Percentiles rank a stretch among this genome's conserved stretches.
phyloP scores from a whole-genome alignment of 192 early-diverging fungal species.

The Pilaira anomala region DNA sequence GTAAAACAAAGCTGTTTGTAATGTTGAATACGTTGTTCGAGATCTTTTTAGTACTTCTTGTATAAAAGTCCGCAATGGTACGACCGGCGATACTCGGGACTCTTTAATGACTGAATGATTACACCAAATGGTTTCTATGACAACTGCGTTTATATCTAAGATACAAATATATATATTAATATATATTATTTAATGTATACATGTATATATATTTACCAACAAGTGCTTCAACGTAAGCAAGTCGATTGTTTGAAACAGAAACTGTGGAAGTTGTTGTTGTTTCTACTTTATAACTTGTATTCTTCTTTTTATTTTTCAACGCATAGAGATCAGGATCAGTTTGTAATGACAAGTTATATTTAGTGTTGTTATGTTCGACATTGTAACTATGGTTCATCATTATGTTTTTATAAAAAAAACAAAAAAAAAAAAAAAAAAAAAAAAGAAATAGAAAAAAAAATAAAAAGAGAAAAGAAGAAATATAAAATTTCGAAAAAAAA shows the following conservation, averaged over 20 bases:
- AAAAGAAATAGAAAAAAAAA: constrained; percentile 4
- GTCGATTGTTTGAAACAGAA: not conserved
- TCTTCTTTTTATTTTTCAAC: not conserved
- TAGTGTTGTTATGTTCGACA: too few species aligned
- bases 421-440: constrained; percentile 7
- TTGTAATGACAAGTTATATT: not conserved
- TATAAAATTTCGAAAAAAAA: too few species aligned
- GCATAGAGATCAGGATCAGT: constrained; percentile 12
- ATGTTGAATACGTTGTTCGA: constrained; percentile 71
- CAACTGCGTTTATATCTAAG: constrained; percentile 53
- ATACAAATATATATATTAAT: not conserved
- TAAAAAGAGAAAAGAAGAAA: not conserved
- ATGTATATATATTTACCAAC: constrained; percentile 17
- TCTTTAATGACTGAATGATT: constrained; percentile 20
- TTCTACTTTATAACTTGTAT: not conserved
- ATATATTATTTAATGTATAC: not conserved
- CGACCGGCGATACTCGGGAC: constrained; percentile 37
- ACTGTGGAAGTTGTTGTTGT: not conserved
- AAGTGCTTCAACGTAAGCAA: constrained; percentile 28
- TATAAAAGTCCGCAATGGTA: constrained; percentile 65
- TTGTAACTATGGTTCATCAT: too few species aligned
- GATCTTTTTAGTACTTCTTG: constrained; percentile 74
- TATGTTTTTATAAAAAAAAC: too few species aligned
- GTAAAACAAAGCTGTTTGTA: constrained; percentile 77
- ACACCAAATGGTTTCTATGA: constrained; percentile 56